Evolutionary conservation across 192 early-diverging fungal species (phyloP), one percentile per base, ranked within the genome.

Genomic region (Coemansia sp.): DNA sequence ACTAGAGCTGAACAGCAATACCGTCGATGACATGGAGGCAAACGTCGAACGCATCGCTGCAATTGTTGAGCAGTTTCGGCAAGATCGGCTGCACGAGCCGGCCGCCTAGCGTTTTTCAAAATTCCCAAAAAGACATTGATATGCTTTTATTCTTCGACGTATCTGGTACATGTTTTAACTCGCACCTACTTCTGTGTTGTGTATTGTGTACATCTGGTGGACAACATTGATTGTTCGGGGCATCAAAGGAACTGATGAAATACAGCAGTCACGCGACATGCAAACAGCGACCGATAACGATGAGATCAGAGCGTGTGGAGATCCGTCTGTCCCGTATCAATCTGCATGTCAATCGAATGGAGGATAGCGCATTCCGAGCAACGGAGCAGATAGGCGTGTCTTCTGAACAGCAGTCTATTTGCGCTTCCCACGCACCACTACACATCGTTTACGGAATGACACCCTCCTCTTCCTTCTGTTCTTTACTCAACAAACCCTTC

Each of bases 1-100:
- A 11, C 77, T 93, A 69, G 92, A 92, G 75, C 82, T 96, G 45
- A 55, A 62, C 40, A 93, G 90, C 72, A 87, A 93, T 68, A 85
- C 89, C 3, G 71, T 93, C 41, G 86, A 94, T 17, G 86, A 98
- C 42, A 96, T 98, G 93, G 94, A 98, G 62, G 76, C 76, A 15
- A 98, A 98, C 50, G 91, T 93, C 6, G 82, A 89, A n/a, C 75
- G 87, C 37, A 89, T 95, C 22, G 81, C 77, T 33, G 77, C 84
- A 23, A 90, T 90, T 86, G 77, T 86, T 17, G 86, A 88, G 30
- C 47, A 70, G 57, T 82, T 82, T 62, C 66, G 64, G 50, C 25
- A 37, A 25, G 37, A 40, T 3, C 72, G 67, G 47, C 17, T n/a
- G 31, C 23, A 64, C 6, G 22, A 50, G 25, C 47, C 22, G 25